Conservation (phyloP, 495 filamentous ascomycete genomes). For the Tuber borchii region DNA sequence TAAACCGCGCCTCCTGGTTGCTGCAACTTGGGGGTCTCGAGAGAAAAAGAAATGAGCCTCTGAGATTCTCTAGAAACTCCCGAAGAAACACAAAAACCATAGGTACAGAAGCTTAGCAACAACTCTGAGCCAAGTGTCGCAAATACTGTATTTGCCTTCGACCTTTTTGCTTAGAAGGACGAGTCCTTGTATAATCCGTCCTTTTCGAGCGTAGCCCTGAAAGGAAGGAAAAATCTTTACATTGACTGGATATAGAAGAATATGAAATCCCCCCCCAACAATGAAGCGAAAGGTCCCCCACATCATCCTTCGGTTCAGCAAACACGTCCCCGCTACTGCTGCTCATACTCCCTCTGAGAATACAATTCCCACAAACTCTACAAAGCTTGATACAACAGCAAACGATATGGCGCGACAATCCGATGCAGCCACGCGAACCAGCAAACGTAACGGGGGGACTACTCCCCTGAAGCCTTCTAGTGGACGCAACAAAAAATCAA, state of each 20-base stretch:
- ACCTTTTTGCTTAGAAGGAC: not conserved
- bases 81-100: not conserved
- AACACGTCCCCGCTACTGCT: constrained; percentile 30
- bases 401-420: constrained; percentile 34
- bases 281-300: constrained; percentile 41
- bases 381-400: constrained; percentile 12
- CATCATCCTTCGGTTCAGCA: constrained; percentile 42
- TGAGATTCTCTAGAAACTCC: not conserved
- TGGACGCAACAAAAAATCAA: constrained; percentile 28
- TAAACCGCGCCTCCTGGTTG: not conserved
- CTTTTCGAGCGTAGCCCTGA: not conserved
- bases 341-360: constrained; percentile 22
- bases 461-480: constrained; percentile 15
- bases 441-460: constrained; percentile 25
- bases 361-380: constrained; percentile 21
- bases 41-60: not conserved
- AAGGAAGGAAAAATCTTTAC: constrained; percentile 35
- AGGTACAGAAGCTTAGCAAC: not conserved
- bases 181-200: not conserved
- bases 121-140: not conserved
- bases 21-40: not conserved
- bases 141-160: not conserved
- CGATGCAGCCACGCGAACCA: constrained; percentile 32
- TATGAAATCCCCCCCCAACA: constrained; percentile 13
- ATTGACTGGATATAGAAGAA: constrained; percentile 10